Base-by-base conservation (phyloP, 2,329 filamentous ascomycete species). In the Aspergillus unguis region DNA sequence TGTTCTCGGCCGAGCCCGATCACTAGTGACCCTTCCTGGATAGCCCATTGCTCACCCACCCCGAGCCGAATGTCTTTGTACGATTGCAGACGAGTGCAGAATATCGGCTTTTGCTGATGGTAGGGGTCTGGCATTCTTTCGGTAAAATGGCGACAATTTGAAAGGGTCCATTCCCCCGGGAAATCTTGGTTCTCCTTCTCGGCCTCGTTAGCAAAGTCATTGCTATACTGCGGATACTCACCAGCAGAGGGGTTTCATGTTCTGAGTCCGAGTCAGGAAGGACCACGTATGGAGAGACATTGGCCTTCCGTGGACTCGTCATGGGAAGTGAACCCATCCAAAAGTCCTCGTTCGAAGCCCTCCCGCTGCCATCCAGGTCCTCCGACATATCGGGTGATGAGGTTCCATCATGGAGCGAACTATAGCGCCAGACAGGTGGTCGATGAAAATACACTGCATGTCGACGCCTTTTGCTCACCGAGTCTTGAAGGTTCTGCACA, bases 381-480 rank as follows among this genome's bases (percentile, higher is more conserved):
- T 48, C 44, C 11, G 51, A 44, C 31, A 36, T 49, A 6, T 45
- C 36, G 6, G 46, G 23, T 25, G 50, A 53, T 23, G 42, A 44
- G 45, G 44, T 44, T 28, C 37, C 36, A 28, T 48, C 27, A 31
- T 50, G 53, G 17, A 25, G 47, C 3, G 57, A 53, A 27, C 57
- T 48, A 26, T 60, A 55, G 33, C 49, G 58, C 60, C 63, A 67
- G 9, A 69, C 61, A 1, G 66, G 63, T 31, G 66, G 66, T 23
- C 67, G 62, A 51, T 64, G 58, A 43, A 66, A 62, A 48, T 71
- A 70, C 42, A 66, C 60, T 1, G 59, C 65, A 52, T 64, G 66
- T 25, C 68, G 65, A 53, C 67, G 62, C 44, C 52, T 61, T 40
- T 43, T 54, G 26, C 56, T 47, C 31, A 66, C 50, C 6, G 65